Evolutionary conservation across 2,329 filamentous ascomycete genomes (phyloP).

Genomic region (Metarhizium rileyi): DNA sequence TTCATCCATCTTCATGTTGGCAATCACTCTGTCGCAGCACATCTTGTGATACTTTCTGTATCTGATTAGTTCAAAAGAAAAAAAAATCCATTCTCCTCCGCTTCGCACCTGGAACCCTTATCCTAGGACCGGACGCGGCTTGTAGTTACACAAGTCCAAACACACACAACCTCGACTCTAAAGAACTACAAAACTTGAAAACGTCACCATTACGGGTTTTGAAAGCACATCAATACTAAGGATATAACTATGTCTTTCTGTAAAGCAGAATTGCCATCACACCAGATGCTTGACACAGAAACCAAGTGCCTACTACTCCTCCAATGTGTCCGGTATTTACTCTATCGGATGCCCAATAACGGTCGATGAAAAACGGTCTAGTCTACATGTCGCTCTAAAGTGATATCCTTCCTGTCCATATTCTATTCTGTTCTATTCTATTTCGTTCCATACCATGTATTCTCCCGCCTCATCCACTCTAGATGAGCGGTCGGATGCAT

Average conservation of each 20-base stretch:
- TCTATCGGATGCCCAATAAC: neutral
- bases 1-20: neutral
- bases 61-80: no score
- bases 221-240: neutral
- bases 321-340: neutral
- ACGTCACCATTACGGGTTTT: neutral
- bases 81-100: neutral
- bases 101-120: neutral
- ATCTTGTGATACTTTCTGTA: neutral
- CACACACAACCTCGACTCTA: no score
- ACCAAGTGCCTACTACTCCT: neutral
- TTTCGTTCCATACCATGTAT: neutral
- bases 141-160: neutral
- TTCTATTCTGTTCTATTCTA: neutral
- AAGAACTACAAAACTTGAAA: neutral
- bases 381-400: slow-evolving; percentile 4
- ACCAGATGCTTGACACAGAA: neutral
- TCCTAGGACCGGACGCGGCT: neutral
- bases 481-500: neutral
- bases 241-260: neutral
- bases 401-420: no score
- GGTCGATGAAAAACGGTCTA: neutral
- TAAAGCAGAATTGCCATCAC: neutral
- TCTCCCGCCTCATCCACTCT: neutral
- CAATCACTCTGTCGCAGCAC: neutral